Evolutionary conservation across 176 grass and related monocot genomes (phyloP), one percentile per base, ranked within the genome.

Genomic region (Otatea glauca): DNA sequence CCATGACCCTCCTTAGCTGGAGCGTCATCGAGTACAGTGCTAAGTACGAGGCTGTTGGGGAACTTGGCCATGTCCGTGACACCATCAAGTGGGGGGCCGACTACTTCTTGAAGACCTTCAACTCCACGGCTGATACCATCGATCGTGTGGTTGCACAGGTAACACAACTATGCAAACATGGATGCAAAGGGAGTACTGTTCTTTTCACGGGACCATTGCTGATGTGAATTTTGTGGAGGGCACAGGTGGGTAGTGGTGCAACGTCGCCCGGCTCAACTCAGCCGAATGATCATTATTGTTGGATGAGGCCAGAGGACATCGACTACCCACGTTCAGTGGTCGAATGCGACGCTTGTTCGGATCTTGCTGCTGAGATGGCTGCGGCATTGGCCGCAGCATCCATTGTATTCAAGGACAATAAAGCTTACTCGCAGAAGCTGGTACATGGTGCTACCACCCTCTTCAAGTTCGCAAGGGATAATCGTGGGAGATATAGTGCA

Each of bases 341-440:
- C 0, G 83, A 93, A 38, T 98, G 96, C 80, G 83, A 95, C 1
- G 50, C 84, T 44, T 98, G 92, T 78, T 88, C 95, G 0, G 92
- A 95, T 77, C 95, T 98, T 84, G 92, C 87, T 3, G 92, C 89
- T 17, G 95, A 98, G 88, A 98, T 98, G 83, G 95, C 95, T 5
- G 89, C 92, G 0, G 87, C 92, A 79, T 89, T 98, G 50, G 96
- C 92, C 6, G 78, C 96, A 63, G 87, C 95, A n/a, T 98, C 96
- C 25, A 98, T 98, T 75, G 96, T 98, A 32, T 98, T 98, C 89
- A 93, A 90, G 87, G 96, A 98, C 91, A 93, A 90, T 32, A 98
- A 88, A 87, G 83, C 64, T 66, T 98, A 98, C 83, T 98, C 96
- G 1, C 89, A 95, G 83, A 98, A 98, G 87, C 90, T 98, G 69